These are phyloP conservation scores for Colletotrichum sp. DNA, from an alignment of 2,329 filamentous ascomycete species.

Conservation along the genomic window DNA sequence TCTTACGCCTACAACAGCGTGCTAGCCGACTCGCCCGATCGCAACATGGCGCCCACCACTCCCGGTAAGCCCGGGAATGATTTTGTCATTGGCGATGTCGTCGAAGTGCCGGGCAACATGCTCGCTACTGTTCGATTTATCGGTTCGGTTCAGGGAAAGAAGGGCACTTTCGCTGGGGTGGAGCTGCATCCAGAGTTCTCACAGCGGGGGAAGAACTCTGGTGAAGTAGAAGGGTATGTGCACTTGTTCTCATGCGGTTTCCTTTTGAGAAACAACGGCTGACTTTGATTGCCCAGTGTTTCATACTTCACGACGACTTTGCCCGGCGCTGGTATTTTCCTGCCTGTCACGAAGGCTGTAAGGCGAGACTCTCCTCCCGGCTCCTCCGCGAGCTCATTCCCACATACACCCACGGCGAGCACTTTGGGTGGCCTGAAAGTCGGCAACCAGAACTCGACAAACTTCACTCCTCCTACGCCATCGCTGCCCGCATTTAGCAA, in stretches of 20 bases:
- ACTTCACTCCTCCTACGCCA: slow-evolving; percentile 68
- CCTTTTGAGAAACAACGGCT: slow-evolving; percentile 16
- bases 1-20: slow-evolving; percentile 66
- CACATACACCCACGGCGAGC: slow-evolving; percentile 73
- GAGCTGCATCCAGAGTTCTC: slow-evolving; percentile 86
- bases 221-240: slow-evolving; percentile 89
- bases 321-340: slow-evolving; percentile 89
- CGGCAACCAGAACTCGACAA: slow-evolving; percentile 62
- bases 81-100: slow-evolving; percentile 78
- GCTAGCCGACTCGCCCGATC: slow-evolving; percentile 46
- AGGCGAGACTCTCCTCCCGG: slow-evolving; percentile 66
- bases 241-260: slow-evolving; percentile 9
- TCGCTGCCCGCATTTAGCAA: slow-evolving; percentile 83
- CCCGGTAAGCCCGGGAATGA: slow-evolving; percentile 57
- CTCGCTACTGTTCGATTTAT: slow-evolving; percentile 88
- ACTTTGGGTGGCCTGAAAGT: slow-evolving; percentile 58
- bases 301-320: slow-evolving; percentile 83
- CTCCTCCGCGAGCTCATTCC: slow-evolving; percentile 55
- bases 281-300: slow-evolving; percentile 46
- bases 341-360: slow-evolving; percentile 82
- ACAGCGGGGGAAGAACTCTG: slow-evolving; percentile 88
- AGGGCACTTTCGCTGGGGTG: slow-evolving; percentile 89
- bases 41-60: slow-evolving; percentile 59
- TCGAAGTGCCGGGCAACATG: slow-evolving; percentile 95
- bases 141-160: slow-evolving; percentile 85